Evolutionary conservation across 163 green algal genomes (phyloP), one percentile per base, ranked within the genome.

Genomic region (Prototheca cutis): DNA sequence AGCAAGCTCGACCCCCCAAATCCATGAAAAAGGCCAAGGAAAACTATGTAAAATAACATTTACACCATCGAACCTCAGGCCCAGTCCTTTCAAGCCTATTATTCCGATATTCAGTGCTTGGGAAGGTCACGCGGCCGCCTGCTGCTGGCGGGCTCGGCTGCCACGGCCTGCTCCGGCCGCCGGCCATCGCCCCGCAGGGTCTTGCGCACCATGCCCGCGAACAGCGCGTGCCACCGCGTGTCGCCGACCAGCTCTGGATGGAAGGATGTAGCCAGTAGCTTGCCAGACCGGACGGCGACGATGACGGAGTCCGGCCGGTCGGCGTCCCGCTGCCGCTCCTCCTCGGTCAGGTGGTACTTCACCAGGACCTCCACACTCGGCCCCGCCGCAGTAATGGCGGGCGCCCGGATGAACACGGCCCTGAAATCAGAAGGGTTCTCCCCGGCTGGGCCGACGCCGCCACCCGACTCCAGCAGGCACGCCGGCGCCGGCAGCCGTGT

Each of bases 181-280:
- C 47, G 8, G 10, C 18, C 10, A 7, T 53, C 18, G 10, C n/a
- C 47, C n/a, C 18, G 10, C 23, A 66, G 27, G 25, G 75, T 53
- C 49, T 75, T 24, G 4, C 70, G 55, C 15, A 95, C 84, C 77
- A 94, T 89, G 29, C 91, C 70, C 8, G 90, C 80, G 70, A 95
- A 95, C 40, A 89, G 63, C 60, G 81, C 61, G 75, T 93, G 90
- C 88, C 88, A 88, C 65, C 69, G 34, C 4, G 75, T 33, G 70
- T 98, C 91, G 2, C 73, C 79, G 6, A 93, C 98, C 6, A 99
- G 81, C 78, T 99, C 93, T 29, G 93, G 93, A 67, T 99, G 93
- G 75, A 99, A 99, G 4, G 93, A 84, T 6, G 93, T 99, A 1
- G 88, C 93, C 60, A 98, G 69, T 19, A 98, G 79, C 21, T 81